Evolutionary conservation across 768 basidiomycete genomes (phyloP).

Genomic region (Trichaptum fuscoviolaceum): DNA sequence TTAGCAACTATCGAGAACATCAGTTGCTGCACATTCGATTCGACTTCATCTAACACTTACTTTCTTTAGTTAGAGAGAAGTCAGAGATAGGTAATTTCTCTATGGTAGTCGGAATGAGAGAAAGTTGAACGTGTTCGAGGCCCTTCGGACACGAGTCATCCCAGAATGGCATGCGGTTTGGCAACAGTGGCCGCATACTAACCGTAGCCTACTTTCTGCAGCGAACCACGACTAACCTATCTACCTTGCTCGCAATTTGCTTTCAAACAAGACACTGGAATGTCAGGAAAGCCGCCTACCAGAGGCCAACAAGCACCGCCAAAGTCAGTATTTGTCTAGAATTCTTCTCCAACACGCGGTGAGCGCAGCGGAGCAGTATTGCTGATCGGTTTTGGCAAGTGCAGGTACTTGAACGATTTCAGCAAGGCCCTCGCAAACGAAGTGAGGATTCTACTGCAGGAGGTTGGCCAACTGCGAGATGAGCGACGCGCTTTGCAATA

Average conservation of each 20-base stretch:
- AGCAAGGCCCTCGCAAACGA: constrained; percentile 58
- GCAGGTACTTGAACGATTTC: constrained; percentile 53
- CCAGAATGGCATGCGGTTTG: not conserved
- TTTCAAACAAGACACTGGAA: not conserved
- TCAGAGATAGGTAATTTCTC: too few species aligned
- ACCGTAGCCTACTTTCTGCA: not conserved
- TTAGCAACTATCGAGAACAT: not conserved
- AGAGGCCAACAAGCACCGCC: not conserved
- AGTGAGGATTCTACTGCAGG: constrained; percentile 55
- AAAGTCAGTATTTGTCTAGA: not conserved
- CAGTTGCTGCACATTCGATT: not conserved
- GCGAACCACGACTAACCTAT: not conserved
- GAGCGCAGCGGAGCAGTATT: too few species aligned
- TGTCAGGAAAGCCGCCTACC: not conserved
- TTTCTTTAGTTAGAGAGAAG: not conserved
- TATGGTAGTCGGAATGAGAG: too few species aligned
- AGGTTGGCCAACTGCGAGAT: constrained; percentile 56
- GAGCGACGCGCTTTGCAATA: constrained; percentile 53
- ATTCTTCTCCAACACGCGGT: not conserved
- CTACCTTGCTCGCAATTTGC: not conserved
- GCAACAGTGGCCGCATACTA: not conserved
- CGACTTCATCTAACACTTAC: not conserved
- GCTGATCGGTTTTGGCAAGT: not conserved
- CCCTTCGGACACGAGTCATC: not conserved
- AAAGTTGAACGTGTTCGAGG: not conserved